These are phyloP conservation scores for Dittrichia graveolens DNA, from an alignment of 129 eudicot genomes.

Conservation along the genomic window DNA sequence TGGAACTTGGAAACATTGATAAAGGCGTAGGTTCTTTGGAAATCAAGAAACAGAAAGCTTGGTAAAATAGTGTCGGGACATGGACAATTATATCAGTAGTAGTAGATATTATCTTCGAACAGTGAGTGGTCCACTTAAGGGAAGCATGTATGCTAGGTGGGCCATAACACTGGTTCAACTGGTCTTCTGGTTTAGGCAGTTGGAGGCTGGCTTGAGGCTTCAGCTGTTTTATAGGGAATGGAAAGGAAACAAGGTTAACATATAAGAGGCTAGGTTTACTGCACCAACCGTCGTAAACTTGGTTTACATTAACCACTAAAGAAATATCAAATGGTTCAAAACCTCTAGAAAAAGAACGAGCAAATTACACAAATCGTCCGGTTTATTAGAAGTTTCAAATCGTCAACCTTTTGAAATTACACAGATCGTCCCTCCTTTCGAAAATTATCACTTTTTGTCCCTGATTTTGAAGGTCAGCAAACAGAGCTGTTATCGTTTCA, in stretches of 20 bases:
- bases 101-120: conserved; percentile 57
- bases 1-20: conserved; percentile 49
- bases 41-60: conserved; percentile 52
- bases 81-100: conserved; percentile 45
- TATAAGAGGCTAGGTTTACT: conserved; percentile 49
- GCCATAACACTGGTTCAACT: conserved; percentile 76
- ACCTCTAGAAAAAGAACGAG: not conserved
- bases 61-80: conserved; percentile 67
- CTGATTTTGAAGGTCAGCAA: no score
- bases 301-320: conserved; percentile 21
- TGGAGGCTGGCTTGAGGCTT: conserved; percentile 86
- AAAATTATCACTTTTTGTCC: no score
- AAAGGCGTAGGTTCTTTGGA: conserved; percentile 69
- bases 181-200: conserved; percentile 94
- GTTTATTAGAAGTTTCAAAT: no score
- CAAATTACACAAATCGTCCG: no score
- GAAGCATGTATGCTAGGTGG: conserved; percentile 39
- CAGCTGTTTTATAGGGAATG: conserved; percentile 77
- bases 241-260: conserved; percentile 73
- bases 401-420: no score
- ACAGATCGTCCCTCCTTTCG: no score
- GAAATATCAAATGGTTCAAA: conserved; percentile 11
- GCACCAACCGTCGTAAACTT: conserved; percentile 32
- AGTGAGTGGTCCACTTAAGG: conserved; percentile 60
- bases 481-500: no score